A percentile compares a stretch with the other conserved stretches of the same genome.
Conservation (phyloP, 2,329 filamentous ascomycete genomes). For the Ophiognomonia clavigignenti-juglandacearum region DNA sequence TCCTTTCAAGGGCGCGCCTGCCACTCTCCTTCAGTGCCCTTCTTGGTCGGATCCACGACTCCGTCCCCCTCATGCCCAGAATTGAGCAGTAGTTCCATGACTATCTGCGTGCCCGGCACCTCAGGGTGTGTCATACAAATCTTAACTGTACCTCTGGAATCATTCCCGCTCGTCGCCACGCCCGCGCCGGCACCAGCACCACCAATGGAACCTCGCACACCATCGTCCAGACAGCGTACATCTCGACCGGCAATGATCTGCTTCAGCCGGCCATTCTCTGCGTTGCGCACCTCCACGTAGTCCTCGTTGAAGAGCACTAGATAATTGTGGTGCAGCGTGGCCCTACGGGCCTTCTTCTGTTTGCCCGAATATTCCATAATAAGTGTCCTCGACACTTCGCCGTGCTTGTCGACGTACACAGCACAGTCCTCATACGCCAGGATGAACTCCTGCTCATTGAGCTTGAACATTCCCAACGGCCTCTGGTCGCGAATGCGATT, state of each 20-base stretch:
- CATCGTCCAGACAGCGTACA: conserved; percentile 86
- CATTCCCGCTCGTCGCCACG: conserved; percentile 13
- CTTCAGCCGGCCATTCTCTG: conserved; percentile 86
- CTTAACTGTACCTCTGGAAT: conserved; percentile 75
- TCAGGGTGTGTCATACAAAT: conserved; percentile 94
- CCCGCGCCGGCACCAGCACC: conserved; percentile 24
- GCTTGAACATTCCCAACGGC: conserved; percentile 92
- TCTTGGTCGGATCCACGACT: background rate
- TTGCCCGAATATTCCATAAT: conserved; percentile 99
- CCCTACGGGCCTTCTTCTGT: conserved; percentile 69
- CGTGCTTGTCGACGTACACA: conserved; percentile 97
- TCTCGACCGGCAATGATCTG: conserved; percentile 93
- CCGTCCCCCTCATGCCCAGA: conserved; percentile 59
- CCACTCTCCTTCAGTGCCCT: background rate
- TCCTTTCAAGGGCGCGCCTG: background rate
- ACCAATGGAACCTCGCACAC: conserved; percentile 59
- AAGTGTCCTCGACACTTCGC: conserved; percentile 86
- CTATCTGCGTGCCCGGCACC: conserved; percentile 75
- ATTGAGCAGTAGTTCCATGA: conserved; percentile 89
- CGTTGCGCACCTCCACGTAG: conserved; percentile 95
- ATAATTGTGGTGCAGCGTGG: conserved; percentile 87
- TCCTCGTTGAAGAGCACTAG: conserved; percentile 91
- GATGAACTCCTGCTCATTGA: conserved; percentile 88
- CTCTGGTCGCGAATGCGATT: conserved; percentile 75
- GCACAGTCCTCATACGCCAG: conserved; percentile 94